Evolutionary conservation across 2,329 filamentous ascomycete genomes (phyloP).

Genomic region (Calonectria pseudoreteaudii): DNA sequence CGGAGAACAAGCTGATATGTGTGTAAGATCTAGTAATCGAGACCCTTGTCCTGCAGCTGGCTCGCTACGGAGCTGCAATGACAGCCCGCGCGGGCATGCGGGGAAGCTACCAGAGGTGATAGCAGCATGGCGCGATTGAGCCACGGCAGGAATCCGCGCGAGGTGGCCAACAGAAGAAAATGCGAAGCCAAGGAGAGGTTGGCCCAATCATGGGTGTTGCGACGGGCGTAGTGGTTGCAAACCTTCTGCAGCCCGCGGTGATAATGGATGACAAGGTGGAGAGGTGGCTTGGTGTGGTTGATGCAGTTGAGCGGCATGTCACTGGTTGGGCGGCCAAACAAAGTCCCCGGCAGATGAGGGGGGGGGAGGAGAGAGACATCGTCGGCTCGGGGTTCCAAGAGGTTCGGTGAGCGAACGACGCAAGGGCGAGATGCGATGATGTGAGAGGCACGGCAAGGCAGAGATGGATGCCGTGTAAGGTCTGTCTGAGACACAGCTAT

Average conservation of each 20-base stretch:
- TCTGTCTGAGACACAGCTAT: neutral
- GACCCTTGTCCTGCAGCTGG: constrained; percentile 28
- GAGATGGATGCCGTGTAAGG: neutral
- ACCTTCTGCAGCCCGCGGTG: constrained; percentile 31
- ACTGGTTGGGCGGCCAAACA: constrained; percentile 1
- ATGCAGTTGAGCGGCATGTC: constrained; percentile 15
- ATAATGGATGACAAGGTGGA: constrained; percentile 31
- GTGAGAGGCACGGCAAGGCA: neutral
- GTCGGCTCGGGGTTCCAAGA: neutral
- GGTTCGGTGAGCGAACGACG: neutral
- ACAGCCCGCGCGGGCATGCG: constrained; percentile 17
- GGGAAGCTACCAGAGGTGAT: constrained; percentile 19
- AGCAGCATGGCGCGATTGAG: constrained; percentile 30
- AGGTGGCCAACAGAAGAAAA: constrained; percentile 18
- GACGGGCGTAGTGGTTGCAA: constrained; percentile 27
- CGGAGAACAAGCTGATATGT: neutral
- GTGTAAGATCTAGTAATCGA: constrained; percentile 28
- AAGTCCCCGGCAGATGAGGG: constrained; percentile 5
- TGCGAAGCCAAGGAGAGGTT: constrained; percentile 17
- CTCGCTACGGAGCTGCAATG: constrained; percentile 18
- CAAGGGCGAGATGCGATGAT: neutral
- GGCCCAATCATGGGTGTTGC: constrained; percentile 30
- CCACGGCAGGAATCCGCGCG: constrained; percentile 24
- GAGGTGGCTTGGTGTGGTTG: constrained; percentile 31
- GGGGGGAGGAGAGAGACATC: neutral